Conservation (phyloP, 1,284 basidiomycete genomes). For the Pseudozyma tsukubaensis region DNA sequence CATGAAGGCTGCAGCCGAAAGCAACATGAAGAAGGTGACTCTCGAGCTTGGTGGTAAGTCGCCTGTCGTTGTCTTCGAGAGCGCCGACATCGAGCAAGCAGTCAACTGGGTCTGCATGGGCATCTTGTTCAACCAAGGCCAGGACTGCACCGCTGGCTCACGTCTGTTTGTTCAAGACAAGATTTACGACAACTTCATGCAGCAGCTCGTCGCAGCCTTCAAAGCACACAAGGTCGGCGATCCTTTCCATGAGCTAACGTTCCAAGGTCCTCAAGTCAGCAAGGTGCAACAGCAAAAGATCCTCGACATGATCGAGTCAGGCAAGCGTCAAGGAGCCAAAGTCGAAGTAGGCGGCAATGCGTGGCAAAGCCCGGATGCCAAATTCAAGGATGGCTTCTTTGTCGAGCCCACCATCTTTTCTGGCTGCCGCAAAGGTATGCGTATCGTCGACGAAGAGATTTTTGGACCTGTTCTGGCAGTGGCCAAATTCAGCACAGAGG, state of each 20-base stretch:
- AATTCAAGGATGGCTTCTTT: slow-evolving; percentile 72
- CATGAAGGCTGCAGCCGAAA: slow-evolving; percentile 84
- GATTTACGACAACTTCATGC: slow-evolving; percentile 76
- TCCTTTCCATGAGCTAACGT: slow-evolving; percentile 79
- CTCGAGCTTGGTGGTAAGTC: slow-evolving; percentile 85
- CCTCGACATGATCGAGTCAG: slow-evolving; percentile 88
- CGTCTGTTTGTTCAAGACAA: slow-evolving; percentile 79
- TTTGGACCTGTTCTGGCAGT: slow-evolving; percentile 81
- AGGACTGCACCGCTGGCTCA: slow-evolving; percentile 76
- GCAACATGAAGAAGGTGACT: slow-evolving; percentile 83
- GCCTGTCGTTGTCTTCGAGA: slow-evolving; percentile 81
- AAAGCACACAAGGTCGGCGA: slow-evolving; percentile 71
- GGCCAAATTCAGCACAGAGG: slow-evolving; percentile 68
- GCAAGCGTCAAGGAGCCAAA: slow-evolving; percentile 81
- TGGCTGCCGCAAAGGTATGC: slow-evolving; percentile 74
- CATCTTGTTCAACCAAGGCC: slow-evolving; percentile 76
- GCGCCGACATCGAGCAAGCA: slow-evolving; percentile 70
- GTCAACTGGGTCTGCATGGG: slow-evolving; percentile 79
- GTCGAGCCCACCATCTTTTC: slow-evolving; percentile 72
- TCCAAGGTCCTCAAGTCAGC: slow-evolving; percentile 90
- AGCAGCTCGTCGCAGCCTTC: slow-evolving; percentile 75
- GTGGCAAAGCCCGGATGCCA: slow-evolving; percentile 24
- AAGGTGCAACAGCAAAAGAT: slow-evolving; percentile 83
- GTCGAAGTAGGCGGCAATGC: slow-evolving; percentile 77
- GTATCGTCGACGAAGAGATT: slow-evolving; percentile 78